phyloP scores from a whole-genome alignment of 2,329 filamentous ascomycete genomes.

The Aspergillus hortae region DNA sequence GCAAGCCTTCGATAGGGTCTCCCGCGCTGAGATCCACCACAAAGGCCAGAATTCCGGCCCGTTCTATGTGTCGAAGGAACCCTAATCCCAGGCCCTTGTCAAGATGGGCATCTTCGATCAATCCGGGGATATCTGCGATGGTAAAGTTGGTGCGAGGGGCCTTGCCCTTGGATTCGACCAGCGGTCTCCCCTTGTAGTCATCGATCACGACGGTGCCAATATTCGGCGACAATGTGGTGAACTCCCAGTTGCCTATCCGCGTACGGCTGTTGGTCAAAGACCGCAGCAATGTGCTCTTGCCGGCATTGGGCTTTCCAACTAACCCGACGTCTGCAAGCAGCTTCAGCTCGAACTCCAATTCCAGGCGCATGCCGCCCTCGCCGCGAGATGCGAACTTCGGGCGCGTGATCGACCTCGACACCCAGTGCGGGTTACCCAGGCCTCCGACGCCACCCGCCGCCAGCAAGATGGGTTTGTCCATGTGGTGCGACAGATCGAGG shows the following conservation, averaged over 20 bases:
- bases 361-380: conserved; percentile 72
- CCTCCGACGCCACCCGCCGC: conserved; percentile 86
- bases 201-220: conserved; percentile 95
- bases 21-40: conserved; percentile 81
- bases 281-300: conserved; percentile 88
- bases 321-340: conserved; percentile 91
- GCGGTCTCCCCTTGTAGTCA: conserved; percentile 72
- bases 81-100: conserved; percentile 87
- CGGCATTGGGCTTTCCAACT: conserved; percentile 91
- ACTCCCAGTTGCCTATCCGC: conserved; percentile 90
- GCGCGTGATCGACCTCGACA: conserved; percentile 67
- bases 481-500: conserved; percentile 70
- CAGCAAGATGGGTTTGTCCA: conserved; percentile 78
- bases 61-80: conserved; percentile 91
- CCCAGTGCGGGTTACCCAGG: conserved; percentile 89
- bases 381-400: conserved; percentile 89
- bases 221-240: conserved; percentile 91
- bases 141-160: conserved; percentile 74
- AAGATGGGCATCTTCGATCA: conserved; percentile 88
- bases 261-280: conserved; percentile 85
- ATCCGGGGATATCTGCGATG: conserved; percentile 90
- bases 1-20: conserved; percentile 73
- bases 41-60: conserved; percentile 88
- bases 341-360: conserved; percentile 86
- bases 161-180: conserved; percentile 47